Evolutionary conservation across 768 basidiomycete genomes (phyloP), one percentile per base, ranked within the genome.

Genomic region (Hydnomerulius pinastri): DNA sequence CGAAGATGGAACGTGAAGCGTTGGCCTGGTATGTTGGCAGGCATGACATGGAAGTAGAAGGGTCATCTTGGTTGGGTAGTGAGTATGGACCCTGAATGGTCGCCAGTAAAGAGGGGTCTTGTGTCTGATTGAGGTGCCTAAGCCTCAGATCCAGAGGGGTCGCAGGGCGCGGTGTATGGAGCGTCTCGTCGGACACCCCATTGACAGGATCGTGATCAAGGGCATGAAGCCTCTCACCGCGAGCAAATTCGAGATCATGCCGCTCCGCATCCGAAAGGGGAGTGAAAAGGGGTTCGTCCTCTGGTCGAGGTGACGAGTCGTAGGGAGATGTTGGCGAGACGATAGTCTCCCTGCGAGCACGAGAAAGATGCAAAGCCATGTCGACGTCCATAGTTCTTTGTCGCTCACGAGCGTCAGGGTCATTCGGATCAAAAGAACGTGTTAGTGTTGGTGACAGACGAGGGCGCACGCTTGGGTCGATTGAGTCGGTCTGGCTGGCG

Each of bases 321-420:
- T 62, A 70, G 18, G 72, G 68, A 11, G 72, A 57, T 21, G 75
- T 64, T 1, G 73, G 69, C 10, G 61, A 63, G 4, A 72, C 67
- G 6, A 82, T 60, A 0, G 86, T 86, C 43, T 83, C 83, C 52
- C 85, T 75, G 18, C 90, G 79, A 1, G 87, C 88, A 18, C 81
- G 77, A 20, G 86, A 87, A 35, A 88, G 79, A 27, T 88, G 86
- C 64, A 90, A 79, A 46, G 89, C 91, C 88, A 92, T 92, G 61
- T 95, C 93, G 1, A 90, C 90, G 61, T 98, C 95, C 86, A 97
- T 90, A 6, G 91, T 85, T 29, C 89, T 81, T 74, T 98, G 94
- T 17, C 94, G 83, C 67, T 97, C 93, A 47, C 85, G 76, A 17
- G 82, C 82, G 46, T 89, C 81, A 0, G 87, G 83, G 62, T 90